Conservation (phyloP, 805 yeast genomes). For the Schizosaccharomyces japonicus region DNA sequence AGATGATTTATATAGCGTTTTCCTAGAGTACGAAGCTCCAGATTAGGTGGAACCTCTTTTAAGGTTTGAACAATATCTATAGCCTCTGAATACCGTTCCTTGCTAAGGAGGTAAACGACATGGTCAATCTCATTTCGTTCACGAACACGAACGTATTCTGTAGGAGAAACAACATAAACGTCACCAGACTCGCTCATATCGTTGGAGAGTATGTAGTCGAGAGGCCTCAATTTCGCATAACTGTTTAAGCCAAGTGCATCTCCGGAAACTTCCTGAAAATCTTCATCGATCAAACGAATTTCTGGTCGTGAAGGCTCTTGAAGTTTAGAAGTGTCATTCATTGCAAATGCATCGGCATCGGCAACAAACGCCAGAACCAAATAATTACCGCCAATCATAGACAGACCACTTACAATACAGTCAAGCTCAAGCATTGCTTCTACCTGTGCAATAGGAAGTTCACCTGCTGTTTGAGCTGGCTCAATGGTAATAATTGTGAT, state of each 20-base stretch:
- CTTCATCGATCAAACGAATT: slow-evolving; percentile 40
- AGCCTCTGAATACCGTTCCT: slow-evolving; percentile 35
- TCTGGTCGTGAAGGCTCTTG: slow-evolving; percentile 36
- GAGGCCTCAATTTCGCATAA: slow-evolving; percentile 37
- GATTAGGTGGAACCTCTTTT: slow-evolving; percentile 28
- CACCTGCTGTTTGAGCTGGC: slow-evolving; percentile 1
- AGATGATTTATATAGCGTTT: slow-evolving; percentile 14
- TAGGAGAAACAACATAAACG: slow-evolving; percentile 54
- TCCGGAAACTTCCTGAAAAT: slow-evolving; percentile 50
- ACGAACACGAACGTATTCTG: slow-evolving; percentile 56
- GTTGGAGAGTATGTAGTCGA: slow-evolving; percentile 44
- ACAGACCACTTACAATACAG: slow-evolving; percentile 48
- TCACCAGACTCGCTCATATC: slow-evolving; percentile 15
- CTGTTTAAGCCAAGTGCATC: slow-evolving; percentile 52
- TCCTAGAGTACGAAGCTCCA: slow-evolving; percentile 30
- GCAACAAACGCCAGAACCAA: slow-evolving; percentile 33
- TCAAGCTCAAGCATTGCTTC: slow-evolving; percentile 21
- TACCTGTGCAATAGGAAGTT: slow-evolving; percentile 10
- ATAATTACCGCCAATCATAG: slow-evolving; percentile 51
- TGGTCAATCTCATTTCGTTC: slow-evolving; percentile 49
- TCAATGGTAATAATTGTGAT: slow-evolving; percentile 25
- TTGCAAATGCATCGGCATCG: slow-evolving; percentile 13
- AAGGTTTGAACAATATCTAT: slow-evolving; percentile 53
- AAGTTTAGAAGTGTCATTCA: slow-evolving; percentile 8
- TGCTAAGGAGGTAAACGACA: slow-evolving; percentile 44